Evolutionary conservation across 192 early-diverging fungal species (phyloP), one percentile per base, ranked within the genome.

Genomic region (Backusella sp.): DNA sequence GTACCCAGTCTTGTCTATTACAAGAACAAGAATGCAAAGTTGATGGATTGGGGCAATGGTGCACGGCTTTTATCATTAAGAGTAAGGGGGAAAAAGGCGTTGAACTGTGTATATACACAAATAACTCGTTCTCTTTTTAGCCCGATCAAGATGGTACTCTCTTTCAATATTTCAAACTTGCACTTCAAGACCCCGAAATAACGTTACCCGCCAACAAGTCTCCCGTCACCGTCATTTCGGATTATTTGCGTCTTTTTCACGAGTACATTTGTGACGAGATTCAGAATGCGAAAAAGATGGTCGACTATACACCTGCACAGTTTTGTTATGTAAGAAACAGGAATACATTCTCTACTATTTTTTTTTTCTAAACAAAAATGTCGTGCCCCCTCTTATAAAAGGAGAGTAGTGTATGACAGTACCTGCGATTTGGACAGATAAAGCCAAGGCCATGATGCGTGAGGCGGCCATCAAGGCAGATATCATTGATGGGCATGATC

Each of bases 351-450:
- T 32, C 32, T 19, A 15, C 14, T 12, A 0, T 4, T 44, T 44
- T 44, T 44, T n/a, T n/a, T 42, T 44, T 44, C 12, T 32, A 81
- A 79, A 35, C 76, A 82, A 39, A 82, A 82, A 68, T 79, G 80
- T 79, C 78, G 8, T n/a, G n/a, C n/a, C n/a, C 74, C 80, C 34
- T 53, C 83, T n/a, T 76, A 81, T 30, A 83, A 78, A 80, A 84
- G 66, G 83, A 84, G 49, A 19, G 44, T 73, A 72, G 52, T 86
- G 83, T 65, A 77, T 88, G 8, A 88, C 87, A 4, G 87, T 88
- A 6, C 87, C 87, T 12, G 87, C 85, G 0, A 86, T 86, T 78
- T 88, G 84, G 84, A 80, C 77, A 9, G 87, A 86, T 68, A 67
- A 39, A 30, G 80, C 82, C 28, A 86, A 86, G 73, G 74, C 78